Conservation (phyloP, 768 basidiomycete genomes). For the Daedaleopsis sinensis region DNA sequence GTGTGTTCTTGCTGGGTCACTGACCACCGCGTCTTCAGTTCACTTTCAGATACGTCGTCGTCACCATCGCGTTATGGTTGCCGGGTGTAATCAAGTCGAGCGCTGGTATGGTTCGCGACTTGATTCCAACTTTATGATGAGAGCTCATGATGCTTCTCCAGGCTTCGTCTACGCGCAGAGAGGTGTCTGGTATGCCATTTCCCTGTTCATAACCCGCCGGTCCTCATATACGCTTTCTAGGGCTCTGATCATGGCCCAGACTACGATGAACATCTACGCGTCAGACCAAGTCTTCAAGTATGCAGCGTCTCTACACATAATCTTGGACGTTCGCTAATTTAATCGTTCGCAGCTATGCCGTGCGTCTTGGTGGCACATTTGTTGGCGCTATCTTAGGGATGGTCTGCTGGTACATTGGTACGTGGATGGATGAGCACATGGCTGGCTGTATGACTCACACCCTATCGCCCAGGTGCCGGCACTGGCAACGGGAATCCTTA, state of each 20-base stretch:
- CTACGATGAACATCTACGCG: slow-evolving; percentile 55
- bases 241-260: slow-evolving; percentile 66
- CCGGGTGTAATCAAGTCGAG: slow-evolving; percentile 45
- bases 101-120: slow-evolving; percentile 33
- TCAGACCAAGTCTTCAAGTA: slow-evolving; percentile 61
- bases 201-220: not conserved
- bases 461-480: slow-evolving; percentile 38
- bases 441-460: not conserved
- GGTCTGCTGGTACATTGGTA: slow-evolving; percentile 52
- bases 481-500: slow-evolving; percentile 54
- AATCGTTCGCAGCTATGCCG: slow-evolving; percentile 37
- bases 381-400: slow-evolving; percentile 51
- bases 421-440: not conserved
- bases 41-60: slow-evolving; percentile 50
- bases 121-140: not conserved
- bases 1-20: not conserved
- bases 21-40: slow-evolving; percentile 37
- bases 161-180: slow-evolving; percentile 48
- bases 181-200: slow-evolving; percentile 44
- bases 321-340: not conserved
- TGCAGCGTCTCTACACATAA: slow-evolving; percentile 5
- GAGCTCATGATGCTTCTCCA: slow-evolving; percentile 12
- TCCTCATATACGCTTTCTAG: slow-evolving; percentile 24
- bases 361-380: slow-evolving; percentile 49
- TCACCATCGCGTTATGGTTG: slow-evolving; percentile 55